Conservation (phyloP, 108 stramenopile species). For the Pseudonitzschia multiseries region DNA sequence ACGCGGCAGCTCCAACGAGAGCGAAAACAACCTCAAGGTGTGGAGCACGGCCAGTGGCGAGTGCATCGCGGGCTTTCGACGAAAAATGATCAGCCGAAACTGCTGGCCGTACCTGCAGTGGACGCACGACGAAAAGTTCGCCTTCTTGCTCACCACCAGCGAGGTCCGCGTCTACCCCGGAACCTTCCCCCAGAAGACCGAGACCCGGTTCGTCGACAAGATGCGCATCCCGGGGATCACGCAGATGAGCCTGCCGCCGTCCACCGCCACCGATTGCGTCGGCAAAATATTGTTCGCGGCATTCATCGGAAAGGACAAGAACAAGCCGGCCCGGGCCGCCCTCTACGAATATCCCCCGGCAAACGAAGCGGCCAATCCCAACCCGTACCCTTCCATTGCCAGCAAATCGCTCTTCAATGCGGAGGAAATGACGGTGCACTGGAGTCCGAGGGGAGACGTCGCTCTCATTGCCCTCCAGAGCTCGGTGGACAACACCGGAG, state of each 20-base stretch:
- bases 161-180: constrained; percentile 75
- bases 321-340: constrained; percentile 82
- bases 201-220: constrained; percentile 54
- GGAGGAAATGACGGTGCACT: constrained; percentile 70
- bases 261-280: constrained; percentile 12
- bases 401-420: constrained; percentile 82
- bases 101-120: constrained; percentile 89
- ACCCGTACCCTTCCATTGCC: constrained; percentile 46
- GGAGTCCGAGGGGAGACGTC: constrained; percentile 78
- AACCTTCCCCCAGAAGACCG: constrained; percentile 26
- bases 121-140: constrained; percentile 84
- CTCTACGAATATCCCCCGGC: constrained; percentile 60
- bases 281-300: constrained; percentile 56
- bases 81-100: constrained; percentile 62
- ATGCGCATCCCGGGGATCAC: constrained; percentile 57
- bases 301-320: constrained; percentile 85
- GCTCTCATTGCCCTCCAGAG: constrained; percentile 86
- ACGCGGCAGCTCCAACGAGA: constrained; percentile 38
- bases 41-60: constrained; percentile 61
- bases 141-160: constrained; percentile 63
- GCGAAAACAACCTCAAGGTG: constrained; percentile 75
- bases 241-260: constrained; percentile 56
- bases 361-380: constrained; percentile 19
- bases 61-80: constrained; percentile 59
- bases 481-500: constrained; percentile 88